Conservation (phyloP, 441 rosid species). For the Erysimum cheiri region DNA sequence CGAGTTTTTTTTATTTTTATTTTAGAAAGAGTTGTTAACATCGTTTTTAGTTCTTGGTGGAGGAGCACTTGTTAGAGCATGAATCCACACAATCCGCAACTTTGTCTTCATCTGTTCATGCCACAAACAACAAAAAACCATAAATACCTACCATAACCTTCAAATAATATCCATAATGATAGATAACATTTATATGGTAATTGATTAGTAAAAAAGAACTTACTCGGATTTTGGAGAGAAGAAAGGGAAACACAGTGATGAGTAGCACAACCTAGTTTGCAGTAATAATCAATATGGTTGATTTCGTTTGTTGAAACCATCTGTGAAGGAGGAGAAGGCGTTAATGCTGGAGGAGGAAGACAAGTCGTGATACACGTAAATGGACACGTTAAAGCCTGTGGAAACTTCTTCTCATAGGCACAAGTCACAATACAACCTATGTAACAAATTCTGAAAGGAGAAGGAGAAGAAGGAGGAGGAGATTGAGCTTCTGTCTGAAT, state of each 20-base stretch:
- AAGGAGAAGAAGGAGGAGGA: not conserved
- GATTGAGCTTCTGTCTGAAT: constrained; percentile 27
- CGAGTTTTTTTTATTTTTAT: no score
- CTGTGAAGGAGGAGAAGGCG: constrained; percentile 22
- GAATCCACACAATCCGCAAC: constrained; percentile 32
- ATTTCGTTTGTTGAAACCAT: constrained; percentile 23
- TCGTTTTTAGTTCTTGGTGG: constrained; percentile 17
- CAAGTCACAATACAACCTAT: constrained; percentile 21
- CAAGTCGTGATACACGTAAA: constrained; percentile 27
- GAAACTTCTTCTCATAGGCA: constrained; percentile 13
- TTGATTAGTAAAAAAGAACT: not conserved
- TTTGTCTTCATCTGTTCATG: constrained; percentile 31
- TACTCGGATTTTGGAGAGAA: constrained; percentile 36
- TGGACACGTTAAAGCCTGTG: constrained; percentile 26
- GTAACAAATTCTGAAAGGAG: constrained; percentile 11
- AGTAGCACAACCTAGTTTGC: constrained; percentile 42
- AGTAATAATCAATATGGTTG: constrained; percentile 24
- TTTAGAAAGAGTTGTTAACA: not conserved
- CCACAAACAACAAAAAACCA: constrained; percentile 9
- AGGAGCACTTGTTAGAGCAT: constrained; percentile 35
- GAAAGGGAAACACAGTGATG: constrained; percentile 28
- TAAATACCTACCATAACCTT: not conserved
- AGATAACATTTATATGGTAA: no score
- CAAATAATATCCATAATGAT: not conserved
- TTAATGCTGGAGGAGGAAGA: not conserved